Conservation (phyloP, 352 stramenopile species). For the Pythium folliculosum region DNA sequence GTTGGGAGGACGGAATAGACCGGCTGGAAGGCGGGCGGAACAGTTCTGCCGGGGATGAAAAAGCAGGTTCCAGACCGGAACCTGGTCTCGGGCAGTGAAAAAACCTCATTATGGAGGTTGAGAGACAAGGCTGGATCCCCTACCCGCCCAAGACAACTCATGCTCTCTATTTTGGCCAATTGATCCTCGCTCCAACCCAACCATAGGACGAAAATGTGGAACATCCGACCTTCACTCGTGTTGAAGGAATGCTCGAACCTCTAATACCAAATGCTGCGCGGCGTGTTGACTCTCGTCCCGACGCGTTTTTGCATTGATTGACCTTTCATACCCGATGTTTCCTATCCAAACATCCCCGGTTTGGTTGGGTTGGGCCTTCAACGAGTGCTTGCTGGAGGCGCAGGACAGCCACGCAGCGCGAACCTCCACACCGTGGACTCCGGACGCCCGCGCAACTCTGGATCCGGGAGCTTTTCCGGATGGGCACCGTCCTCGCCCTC, state of each 20-base stretch:
- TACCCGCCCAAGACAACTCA: background rate
- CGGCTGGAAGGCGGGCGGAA: background rate
- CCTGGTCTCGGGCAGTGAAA: background rate
- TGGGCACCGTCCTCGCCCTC: no score
- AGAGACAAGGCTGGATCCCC: background rate
- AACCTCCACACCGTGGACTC: no score
- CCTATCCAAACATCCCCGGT: no score
- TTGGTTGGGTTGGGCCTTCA: no score
- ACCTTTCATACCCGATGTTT: no score
- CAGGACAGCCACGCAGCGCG: no score
- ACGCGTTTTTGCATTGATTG: no score
- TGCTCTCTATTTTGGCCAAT: background rate
- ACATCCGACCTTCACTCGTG: background rate
- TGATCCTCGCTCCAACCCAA: background rate
- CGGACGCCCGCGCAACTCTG: no score
- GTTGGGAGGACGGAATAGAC: background rate
- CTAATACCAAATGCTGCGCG: background rate
- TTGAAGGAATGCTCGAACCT: background rate
- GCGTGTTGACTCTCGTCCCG: background rate
- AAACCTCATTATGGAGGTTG: background rate
- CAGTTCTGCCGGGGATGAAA: background rate
- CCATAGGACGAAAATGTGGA: background rate
- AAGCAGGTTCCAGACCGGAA: background rate
- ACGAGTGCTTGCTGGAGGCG: no score
- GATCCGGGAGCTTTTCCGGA: no score